Evolutionary conservation across 176 grass and related monocot genomes (phyloP).

Genomic region (Phyllostachys edulis): DNA sequence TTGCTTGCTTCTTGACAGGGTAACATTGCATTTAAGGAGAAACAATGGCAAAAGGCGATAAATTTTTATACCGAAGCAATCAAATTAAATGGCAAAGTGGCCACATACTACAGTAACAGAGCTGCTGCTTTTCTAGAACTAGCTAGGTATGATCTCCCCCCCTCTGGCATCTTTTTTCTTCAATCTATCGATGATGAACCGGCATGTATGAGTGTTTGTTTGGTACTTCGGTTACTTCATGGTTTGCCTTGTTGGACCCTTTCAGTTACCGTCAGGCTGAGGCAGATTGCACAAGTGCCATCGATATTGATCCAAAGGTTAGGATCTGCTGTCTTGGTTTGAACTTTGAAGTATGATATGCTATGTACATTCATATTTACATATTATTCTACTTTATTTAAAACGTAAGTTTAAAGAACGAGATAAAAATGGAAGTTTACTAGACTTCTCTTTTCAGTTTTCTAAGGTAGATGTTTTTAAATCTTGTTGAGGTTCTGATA

Average conservation of each 20-base stretch:
- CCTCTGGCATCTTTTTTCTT: neutral
- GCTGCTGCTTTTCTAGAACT: constrained; percentile 90
- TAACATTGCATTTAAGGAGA: constrained; percentile 91
- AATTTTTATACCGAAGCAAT: constrained; percentile 92
- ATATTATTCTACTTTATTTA: neutral
- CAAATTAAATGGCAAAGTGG: constrained; percentile 77
- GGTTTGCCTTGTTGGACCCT: constrained; percentile 19
- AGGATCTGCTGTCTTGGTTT: constrained; percentile 9
- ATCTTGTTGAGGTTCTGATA: constrained; percentile 4
- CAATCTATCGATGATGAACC: neutral
- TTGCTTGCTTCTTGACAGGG: constrained; percentile 48
- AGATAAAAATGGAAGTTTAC: neutral
- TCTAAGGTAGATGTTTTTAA: neutral
- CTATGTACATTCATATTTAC: neutral
- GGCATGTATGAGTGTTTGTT: constrained; percentile 8
- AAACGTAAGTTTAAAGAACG: neutral
- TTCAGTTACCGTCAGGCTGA: constrained; percentile 93
- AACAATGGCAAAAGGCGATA: constrained; percentile 87
- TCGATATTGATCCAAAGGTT: constrained; percentile 93
- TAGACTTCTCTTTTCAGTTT: neutral
- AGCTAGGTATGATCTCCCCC: constrained; percentile 46
- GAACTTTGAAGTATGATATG: neutral
- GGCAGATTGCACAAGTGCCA: constrained; percentile 84
- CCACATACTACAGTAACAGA: constrained; percentile 96
- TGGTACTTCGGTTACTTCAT: neutral